A percentile compares a stretch with the other conserved stretches of the same genome.
phyloP scores from a whole-genome alignment of 495 filamentous ascomycete genomes.

The Letharia lupina region DNA sequence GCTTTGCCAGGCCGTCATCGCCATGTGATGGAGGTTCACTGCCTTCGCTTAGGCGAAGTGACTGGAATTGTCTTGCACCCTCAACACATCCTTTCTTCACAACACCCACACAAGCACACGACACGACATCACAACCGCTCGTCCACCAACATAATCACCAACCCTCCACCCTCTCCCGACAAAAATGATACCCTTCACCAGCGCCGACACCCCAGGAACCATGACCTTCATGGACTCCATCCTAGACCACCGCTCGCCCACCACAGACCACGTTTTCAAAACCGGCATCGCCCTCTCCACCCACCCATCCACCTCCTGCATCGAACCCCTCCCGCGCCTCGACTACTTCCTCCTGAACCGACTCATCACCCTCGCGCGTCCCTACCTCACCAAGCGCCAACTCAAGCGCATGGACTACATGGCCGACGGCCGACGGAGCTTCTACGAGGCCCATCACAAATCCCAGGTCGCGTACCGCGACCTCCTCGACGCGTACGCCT shows the following conservation, averaged over 20 bases:
- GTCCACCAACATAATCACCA: neutral
- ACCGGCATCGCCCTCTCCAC: conserved; percentile 1
- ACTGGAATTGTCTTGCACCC: neutral
- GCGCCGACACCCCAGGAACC: neutral
- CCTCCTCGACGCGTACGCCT: neutral
- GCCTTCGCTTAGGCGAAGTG: too few relatives aligned
- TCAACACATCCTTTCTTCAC: neutral
- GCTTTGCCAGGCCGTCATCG: neutral
- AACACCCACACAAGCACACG: neutral
- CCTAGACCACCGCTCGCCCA: neutral
- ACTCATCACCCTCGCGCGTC: conserved; percentile 4
- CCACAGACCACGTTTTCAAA: neutral
- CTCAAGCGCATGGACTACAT: conserved; percentile 15
- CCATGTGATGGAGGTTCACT: too few relatives aligned
- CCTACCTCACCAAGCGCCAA: neutral
- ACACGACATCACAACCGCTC: neutral
- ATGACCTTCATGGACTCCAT: neutral
- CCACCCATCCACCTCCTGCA: neutral
- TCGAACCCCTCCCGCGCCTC: conserved; percentile 12
- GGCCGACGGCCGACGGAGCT: neutral
- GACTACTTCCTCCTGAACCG: conserved; percentile 8
- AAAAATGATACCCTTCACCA: neutral
- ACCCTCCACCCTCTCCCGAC: neutral
- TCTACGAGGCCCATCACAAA: conserved; percentile 8
- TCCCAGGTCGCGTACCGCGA: conserved; percentile 7